Evolutionary conservation across 257 asterid species (phyloP).

Genomic region (Nicotiana undulata): DNA sequence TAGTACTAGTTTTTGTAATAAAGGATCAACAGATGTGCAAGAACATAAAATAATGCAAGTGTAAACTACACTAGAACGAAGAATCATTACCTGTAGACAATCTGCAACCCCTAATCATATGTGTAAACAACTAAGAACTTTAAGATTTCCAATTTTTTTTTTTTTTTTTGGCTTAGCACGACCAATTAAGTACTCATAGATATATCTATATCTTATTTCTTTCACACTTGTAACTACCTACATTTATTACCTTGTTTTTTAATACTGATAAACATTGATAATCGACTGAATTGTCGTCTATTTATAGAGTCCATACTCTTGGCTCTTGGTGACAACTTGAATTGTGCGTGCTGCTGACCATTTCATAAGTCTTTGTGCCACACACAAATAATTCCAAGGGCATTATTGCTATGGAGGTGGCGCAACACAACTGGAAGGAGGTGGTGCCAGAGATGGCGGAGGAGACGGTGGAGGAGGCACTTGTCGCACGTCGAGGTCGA

Average conservation of each 20-base stretch:
- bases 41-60: neutral
- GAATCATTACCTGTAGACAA: neutral
- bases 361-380: neutral
- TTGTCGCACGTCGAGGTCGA: neutral
- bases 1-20: too few species aligned
- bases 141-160: neutral
- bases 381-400: neutral
- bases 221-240: neutral
- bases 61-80: neutral
- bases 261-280: neutral
- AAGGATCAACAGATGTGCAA: neutral
- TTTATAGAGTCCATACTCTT: neutral
- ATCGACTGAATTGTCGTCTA: neutral
- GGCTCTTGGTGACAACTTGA: neutral
- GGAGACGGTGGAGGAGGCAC: neutral
- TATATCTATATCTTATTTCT: too few species aligned
- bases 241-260: neutral
- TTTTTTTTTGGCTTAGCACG: too few species aligned
- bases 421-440: neutral
- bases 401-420: neutral
- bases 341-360: neutral
- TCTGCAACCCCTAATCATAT: neutral
- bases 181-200: neutral
- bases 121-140: neutral
- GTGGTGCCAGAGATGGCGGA: neutral